These are phyloP conservation scores for Phytophthora aleatoria DNA, from an alignment of 352 stramenopile species.

Conservation along the genomic window DNA sequence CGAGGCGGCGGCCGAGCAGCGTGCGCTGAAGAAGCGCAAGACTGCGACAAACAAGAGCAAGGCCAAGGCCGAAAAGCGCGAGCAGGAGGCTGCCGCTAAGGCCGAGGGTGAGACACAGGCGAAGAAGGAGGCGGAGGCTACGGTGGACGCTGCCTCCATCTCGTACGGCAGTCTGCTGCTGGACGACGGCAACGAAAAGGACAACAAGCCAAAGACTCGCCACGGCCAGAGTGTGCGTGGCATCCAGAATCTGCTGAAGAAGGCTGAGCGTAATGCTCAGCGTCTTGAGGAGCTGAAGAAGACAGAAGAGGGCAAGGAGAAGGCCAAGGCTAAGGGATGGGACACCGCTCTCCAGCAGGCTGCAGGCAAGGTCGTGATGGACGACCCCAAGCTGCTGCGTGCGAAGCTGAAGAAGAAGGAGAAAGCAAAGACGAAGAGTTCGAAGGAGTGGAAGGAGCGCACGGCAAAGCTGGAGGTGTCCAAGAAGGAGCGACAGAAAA, in stretches of 20 bases:
- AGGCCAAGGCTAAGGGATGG: conserved; percentile 70
- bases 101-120: conserved; percentile 20
- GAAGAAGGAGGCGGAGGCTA: conserved; percentile 17
- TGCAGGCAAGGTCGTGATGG: conserved; percentile 63
- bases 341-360: conserved; percentile 79
- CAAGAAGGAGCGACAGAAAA: conserved; percentile 74
- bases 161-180: conserved; percentile 82
- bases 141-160: conserved; percentile 42
- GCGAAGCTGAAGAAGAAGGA: conserved; percentile 88
- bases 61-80: conserved; percentile 38
- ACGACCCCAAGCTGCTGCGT: conserved; percentile 79
- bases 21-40: conserved; percentile 43
- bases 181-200: conserved; percentile 55
- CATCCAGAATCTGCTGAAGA: conserved; percentile 85
- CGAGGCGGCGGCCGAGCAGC: conserved; percentile 33
- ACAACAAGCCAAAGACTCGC: conserved; percentile 67
- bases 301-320: conserved; percentile 70
- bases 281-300: conserved; percentile 82
- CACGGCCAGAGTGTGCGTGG: conserved; percentile 71
- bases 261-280: conserved; percentile 77
- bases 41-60: conserved; percentile 67
- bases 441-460: conserved; percentile 81
- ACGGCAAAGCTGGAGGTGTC: conserved; percentile 57
- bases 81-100: conserved; percentile 41
- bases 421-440: conserved; percentile 78